Evolutionary conservation across 306 rosid genomes (phyloP), one percentile per base, ranked within the genome.

Genomic region (Prunus kanzakura): DNA sequence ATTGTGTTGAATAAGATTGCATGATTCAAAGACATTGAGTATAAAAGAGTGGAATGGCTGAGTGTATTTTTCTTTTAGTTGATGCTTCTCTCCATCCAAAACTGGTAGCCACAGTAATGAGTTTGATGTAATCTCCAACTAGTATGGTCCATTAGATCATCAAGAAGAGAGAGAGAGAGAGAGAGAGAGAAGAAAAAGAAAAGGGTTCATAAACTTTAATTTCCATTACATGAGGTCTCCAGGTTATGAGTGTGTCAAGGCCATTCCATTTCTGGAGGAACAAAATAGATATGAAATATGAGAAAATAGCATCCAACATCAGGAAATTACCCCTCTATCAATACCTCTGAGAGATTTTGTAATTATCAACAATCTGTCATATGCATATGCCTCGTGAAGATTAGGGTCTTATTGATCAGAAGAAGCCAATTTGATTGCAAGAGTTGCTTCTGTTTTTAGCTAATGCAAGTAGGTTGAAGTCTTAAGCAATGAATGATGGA

Each of bases 11-110:
- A 71, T 71, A 54, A 74, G 85, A 80, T 77, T 73, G 71, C 56
- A 23, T 61, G 46, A 72, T 82, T 84, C 70, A 75, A 75, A 72
- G 45, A 73, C 23, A 55, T 82, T 76, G 61, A 79, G 86, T 72
- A 64, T 75, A 80, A 38, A 74, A 35, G 64, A 16, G 71, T 75
- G 78, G 76, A 76, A 56, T 80, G 69, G 41, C 54, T 70, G 67
- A 29, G 78, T 85, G 56, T 14, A 23, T 5, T 51, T 4, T 76
- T 78, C 57, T 62, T 77, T 78, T 41, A 27, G 30, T 78, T 76
- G 84, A 65, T 71, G 49, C 58, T 70, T 32, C 58, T 10, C 71
- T 51, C 65, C 11, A 57, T 15, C 11, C 25, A 18, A 60, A 23
- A 32, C 54, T 43, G 81, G 43, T 30, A 62, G 32, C 32, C 60